phyloP scores from a whole-genome alignment of 2,329 filamentous ascomycete genomes.

The Cordyceps fumosorosea region DNA sequence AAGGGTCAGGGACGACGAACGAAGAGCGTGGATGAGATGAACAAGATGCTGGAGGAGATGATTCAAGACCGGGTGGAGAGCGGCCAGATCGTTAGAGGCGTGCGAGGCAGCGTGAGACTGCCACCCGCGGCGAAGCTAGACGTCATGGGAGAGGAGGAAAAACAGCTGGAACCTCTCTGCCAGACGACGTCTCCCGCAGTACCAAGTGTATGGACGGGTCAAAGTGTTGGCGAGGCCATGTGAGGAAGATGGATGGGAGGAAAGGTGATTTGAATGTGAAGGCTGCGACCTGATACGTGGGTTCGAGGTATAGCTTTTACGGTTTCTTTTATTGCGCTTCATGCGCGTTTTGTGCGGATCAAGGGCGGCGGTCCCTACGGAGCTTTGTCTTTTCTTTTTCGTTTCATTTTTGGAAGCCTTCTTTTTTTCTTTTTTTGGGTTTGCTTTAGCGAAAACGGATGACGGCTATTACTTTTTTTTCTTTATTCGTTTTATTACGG shows the following conservation, averaged over 20 bases:
- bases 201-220: conserved; percentile 14
- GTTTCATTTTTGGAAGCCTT: neutral
- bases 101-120: conserved; percentile 60
- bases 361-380: neutral
- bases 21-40: conserved; percentile 85
- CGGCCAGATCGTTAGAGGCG: conserved; percentile 62
- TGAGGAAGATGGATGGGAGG: conserved; percentile 1
- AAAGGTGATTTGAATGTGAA: neutral
- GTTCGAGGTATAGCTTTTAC: neutral
- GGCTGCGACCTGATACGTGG: neutral
- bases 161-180: conserved; percentile 33
- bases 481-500: conserved; percentile 11
- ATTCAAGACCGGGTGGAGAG: conserved; percentile 80
- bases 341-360: neutral
- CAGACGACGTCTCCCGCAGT: conserved; percentile 28
- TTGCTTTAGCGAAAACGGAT: conserved; percentile 9
- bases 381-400: neutral
- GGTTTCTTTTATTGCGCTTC: neutral
- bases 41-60: conserved; percentile 91
- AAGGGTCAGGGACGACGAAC: conserved; percentile 43
- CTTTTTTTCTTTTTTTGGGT: neutral
- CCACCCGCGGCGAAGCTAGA: conserved; percentile 39
- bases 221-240: conserved; percentile 22
- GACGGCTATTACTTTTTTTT: neutral
- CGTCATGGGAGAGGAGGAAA: conserved; percentile 26